These are phyloP conservation scores for Coniferiporia weirii DNA, from an alignment of 1,284 basidiomycete species.

Conservation along the genomic window DNA sequence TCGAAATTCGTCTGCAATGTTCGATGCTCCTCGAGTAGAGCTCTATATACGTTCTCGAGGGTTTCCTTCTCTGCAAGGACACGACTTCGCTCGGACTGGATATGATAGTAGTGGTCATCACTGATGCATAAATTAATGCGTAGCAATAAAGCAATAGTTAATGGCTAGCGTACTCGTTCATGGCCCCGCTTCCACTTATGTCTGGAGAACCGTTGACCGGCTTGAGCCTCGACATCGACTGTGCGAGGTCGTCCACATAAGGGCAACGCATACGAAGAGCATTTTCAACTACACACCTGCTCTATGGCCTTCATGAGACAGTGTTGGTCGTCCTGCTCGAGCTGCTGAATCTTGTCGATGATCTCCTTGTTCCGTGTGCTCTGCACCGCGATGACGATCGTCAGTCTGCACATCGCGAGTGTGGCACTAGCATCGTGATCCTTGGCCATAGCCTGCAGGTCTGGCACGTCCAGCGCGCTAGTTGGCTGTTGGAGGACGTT, in stretches of 20 bases:
- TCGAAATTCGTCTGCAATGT: conserved; percentile 65
- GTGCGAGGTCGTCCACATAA: background rate
- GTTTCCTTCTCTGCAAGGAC: conserved; percentile 75
- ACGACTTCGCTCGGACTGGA: conserved; percentile 74
- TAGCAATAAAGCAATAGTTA: background rate
- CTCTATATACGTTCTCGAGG: conserved; percentile 71
- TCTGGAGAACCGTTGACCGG: conserved; percentile 35
- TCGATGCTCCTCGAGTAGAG: conserved; percentile 73
- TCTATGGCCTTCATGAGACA: conserved; percentile 83
- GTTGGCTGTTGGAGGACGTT: conserved; percentile 75
- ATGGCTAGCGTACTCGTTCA: conserved; percentile 65
- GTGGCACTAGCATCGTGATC: conserved; percentile 63
- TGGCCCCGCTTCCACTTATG: conserved; percentile 33
- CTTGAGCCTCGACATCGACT: conserved; percentile 74
- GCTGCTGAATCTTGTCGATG: conserved; percentile 77
- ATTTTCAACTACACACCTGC: conserved; percentile 41
- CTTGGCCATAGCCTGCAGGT: conserved; percentile 78
- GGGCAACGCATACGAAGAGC: background rate
- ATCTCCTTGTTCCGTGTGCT: conserved; percentile 80
- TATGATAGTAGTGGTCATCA: conserved; percentile 80
- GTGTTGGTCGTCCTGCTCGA: conserved; percentile 78
- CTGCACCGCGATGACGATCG: conserved; percentile 90
- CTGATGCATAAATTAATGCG: conserved; percentile 32
- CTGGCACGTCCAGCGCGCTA: conserved; percentile 68
- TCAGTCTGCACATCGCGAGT: conserved; percentile 74